Conservation (phyloP, 768 basidiomycete genomes). For the Lentinula aciculospora region DNA sequence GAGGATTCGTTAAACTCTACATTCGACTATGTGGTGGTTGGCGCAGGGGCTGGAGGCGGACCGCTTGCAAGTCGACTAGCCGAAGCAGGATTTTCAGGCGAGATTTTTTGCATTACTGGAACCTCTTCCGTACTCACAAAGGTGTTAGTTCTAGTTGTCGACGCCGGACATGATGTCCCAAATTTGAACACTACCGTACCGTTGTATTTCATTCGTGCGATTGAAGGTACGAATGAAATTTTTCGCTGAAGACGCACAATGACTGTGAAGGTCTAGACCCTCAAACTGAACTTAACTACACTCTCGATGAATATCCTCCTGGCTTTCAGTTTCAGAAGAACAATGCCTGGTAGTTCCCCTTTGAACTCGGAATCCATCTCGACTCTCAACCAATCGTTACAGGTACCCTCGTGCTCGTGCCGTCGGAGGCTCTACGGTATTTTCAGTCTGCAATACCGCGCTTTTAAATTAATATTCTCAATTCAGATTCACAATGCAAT, state of each 20-base stretch:
- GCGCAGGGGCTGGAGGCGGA: slow-evolving; percentile 11
- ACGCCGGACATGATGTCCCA: slow-evolving; percentile 21
- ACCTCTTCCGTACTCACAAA: not conserved
- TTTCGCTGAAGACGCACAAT: too few species aligned
- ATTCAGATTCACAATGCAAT: slow-evolving; percentile 23
- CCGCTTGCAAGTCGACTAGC: slow-evolving; percentile 11
- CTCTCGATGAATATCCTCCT: slow-evolving; percentile 20
- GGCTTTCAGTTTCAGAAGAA: slow-evolving; percentile 18
- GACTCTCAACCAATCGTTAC: not conserved
- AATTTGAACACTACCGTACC: slow-evolving; percentile 24
- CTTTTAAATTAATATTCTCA: not conserved
- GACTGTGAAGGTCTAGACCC: slow-evolving; percentile 20
- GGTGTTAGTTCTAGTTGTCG: slow-evolving; percentile 21
- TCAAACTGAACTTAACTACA: slow-evolving; percentile 23
- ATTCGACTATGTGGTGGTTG: slow-evolving; percentile 8
- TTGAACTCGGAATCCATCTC: not conserved
- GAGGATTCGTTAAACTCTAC: not conserved
- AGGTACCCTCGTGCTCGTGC: slow-evolving; percentile 26
- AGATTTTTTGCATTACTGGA: not conserved
- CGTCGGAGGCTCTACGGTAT: slow-evolving; percentile 24
- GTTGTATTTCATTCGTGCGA: slow-evolving; percentile 17
- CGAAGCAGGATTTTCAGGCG: slow-evolving; percentile 11
- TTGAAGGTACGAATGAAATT: slow-evolving; percentile 20
- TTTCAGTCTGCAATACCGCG: not conserved
- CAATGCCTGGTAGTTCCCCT: slow-evolving; percentile 14